A percentile compares a stretch with the other conserved stretches of the same genome.
These are phyloP conservation scores for Micromonas commoda DNA, from an alignment of 139 green algal genomes.

Conservation along the genomic window DNA sequence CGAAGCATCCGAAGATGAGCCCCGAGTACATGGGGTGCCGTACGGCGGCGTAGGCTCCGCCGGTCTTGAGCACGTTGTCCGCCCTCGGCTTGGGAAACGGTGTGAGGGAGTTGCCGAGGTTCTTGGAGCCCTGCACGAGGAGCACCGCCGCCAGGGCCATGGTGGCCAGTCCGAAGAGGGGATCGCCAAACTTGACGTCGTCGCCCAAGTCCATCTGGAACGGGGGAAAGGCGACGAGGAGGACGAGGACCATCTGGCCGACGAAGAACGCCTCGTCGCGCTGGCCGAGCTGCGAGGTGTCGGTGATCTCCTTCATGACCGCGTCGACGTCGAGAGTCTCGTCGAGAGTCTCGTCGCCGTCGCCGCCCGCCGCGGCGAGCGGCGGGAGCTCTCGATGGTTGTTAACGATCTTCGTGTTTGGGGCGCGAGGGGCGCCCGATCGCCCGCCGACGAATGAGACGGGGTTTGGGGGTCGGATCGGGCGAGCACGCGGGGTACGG, in stretches of 20 bases:
- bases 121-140: not conserved
- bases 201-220: not conserved
- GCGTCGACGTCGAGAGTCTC: not conserved
- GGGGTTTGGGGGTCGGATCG: no score
- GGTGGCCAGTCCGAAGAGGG: slow-evolving; percentile 1
- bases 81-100: not conserved
- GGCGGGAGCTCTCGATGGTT: no score
- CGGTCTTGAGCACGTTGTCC: not conserved
- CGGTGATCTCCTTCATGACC: not conserved
- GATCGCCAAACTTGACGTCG: not conserved
- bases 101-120: not conserved
- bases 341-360: not conserved
- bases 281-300: not conserved
- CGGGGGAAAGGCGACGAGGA: not conserved
- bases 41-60: not conserved
- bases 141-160: not conserved
- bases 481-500: no score
- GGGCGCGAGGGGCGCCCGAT: no score
- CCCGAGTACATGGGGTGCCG: slow-evolving; percentile 26
- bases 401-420: no score
- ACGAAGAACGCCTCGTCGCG: slow-evolving; percentile 7
- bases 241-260: not conserved
- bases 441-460: no score
- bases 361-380: no score
- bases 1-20: not conserved